Conservation (phyloP, 257 asterid species). For the Apocynum venetum region DNA sequence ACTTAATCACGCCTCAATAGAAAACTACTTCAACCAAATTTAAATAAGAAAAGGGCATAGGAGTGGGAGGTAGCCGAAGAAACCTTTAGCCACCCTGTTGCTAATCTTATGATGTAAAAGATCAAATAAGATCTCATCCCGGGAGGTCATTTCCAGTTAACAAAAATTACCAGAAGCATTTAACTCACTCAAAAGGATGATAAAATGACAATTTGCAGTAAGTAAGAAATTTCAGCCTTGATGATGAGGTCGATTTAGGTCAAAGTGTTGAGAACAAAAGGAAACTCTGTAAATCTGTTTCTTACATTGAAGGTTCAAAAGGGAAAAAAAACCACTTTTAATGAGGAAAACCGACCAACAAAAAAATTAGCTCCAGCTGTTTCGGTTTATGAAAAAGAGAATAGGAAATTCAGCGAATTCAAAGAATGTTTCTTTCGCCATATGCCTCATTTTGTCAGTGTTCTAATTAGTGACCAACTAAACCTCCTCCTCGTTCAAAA, state of each 20-base stretch:
- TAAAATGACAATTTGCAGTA: neutral
- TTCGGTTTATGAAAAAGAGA: neutral
- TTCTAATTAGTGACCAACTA: neutral
- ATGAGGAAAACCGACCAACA: neutral
- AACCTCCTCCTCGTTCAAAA: neutral
- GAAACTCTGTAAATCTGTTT: neutral
- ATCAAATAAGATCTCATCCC: neutral
- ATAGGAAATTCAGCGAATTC: neutral
- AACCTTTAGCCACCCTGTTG: neutral
- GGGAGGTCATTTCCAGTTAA: neutral
- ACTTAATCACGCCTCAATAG: conserved; percentile 19
- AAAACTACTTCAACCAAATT: neutral
- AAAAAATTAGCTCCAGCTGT: neutral
- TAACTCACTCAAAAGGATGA: neutral
- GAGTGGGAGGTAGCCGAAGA: neutral
- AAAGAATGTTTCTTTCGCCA: neutral
- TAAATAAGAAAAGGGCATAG: neutral
- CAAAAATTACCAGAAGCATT: neutral
- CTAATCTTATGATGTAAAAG: neutral
- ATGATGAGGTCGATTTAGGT: neutral
- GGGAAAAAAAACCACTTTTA: neutral
- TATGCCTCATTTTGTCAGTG: neutral
- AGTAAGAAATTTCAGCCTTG: neutral
- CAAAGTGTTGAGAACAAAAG: neutral
- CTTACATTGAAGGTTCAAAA: neutral